Base-by-base conservation (phyloP, 371 early-diverging fungal genomes). In the Thermomucor indicae-seudaticae region DNA sequence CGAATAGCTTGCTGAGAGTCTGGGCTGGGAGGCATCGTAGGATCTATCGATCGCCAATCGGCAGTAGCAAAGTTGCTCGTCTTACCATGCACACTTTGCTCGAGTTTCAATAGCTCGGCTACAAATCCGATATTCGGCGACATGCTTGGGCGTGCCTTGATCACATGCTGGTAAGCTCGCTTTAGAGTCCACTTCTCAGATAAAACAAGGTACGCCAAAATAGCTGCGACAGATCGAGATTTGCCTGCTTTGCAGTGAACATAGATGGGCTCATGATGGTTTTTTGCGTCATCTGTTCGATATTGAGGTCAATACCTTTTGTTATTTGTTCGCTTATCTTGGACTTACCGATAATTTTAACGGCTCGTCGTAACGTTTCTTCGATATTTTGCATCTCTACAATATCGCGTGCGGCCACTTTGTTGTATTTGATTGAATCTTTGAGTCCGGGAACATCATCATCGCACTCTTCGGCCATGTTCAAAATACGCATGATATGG, bases 111-210 rank as follows among this genome's bases (percentile, higher is more conserved):
- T 30, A 92, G 47, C 40, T 89, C 85, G 5, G 83, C 74, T 41
- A 90, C 85, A 63, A 93, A 93, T n/a, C 93, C 93, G 64, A 93
- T 81, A 59, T 93, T 93, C 20, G 91, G 91, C 34, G 84, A 82
- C 32, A 88, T 82, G 24, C 80, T 83, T 1, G 84, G 84, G 20
- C 93, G 60, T 29, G 72, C 72, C 25, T 72, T 67, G 32, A 84
- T 73, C 4, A 92, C 83, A 49, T 81, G 82, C 14, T 80, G 72
- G 52, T 89, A 90, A 10, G 93, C 89, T 20, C 72, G 74, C 53
- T 79, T 75, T 8, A 92, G 59, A 2, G 87, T 70, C 85, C 87
- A 85, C n/a, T 72, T 63, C 48, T 85, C 76, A 23, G 73, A 62
- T 4, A 72, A 40, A 5, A 92, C 84, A 28, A 92, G 53, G 55